Base-by-base conservation (phyloP, 2,329 filamentous ascomycete species). In the Colletotrichum shisoi region DNA sequence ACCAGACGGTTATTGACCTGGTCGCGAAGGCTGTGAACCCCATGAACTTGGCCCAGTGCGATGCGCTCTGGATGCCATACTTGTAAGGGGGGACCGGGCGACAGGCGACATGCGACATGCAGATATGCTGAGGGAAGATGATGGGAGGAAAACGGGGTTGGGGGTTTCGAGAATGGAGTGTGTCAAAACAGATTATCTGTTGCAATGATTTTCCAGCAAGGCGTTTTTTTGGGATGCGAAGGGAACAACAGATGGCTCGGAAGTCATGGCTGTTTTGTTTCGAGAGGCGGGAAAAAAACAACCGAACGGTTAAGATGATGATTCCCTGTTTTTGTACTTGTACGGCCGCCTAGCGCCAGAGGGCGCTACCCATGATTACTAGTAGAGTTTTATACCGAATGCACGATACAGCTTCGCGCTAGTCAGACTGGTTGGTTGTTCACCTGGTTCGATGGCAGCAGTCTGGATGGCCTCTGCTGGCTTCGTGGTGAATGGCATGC, bases 41-140 rank as follows among this genome's bases (percentile, higher is more conserved):
- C 1, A 89, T 92, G 81, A 93, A 95, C 77, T 78, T 99, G 79
- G 90, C 91, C 51, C 87, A 92, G 78, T 94, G 91, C 74, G 95
- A 99, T 83, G 89, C 94, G 66, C 81, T 99, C 73, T 99, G 95
- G 93, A 98, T 98, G 94, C 90, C 93, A 27, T 99, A 96, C 82
- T 81, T 98, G 75, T 98, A 83, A 79, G 68, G 40, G 52, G 57
- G n/a, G n/a, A n/a, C n/a, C n/a, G n/a, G n/a, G n/a, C n/a, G n/a
- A 27, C 24, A 7, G 27, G 27, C 27, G 27, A 31, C 7, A 7
- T 8, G 31, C 31, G 17, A 34, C 19, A n/a, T 31, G 12, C 7
- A 9, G 11, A 11, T n/a, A 11, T n/a, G 13, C 4, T 39, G 37
- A 45, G 3, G 17, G n/a, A 37, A 34, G 12, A 11, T n/a, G 44